Evolutionary conservation across 495 filamentous ascomycete species (phyloP), one percentile per base, ranked within the genome.

Genomic region (Penicillium angulare): DNA sequence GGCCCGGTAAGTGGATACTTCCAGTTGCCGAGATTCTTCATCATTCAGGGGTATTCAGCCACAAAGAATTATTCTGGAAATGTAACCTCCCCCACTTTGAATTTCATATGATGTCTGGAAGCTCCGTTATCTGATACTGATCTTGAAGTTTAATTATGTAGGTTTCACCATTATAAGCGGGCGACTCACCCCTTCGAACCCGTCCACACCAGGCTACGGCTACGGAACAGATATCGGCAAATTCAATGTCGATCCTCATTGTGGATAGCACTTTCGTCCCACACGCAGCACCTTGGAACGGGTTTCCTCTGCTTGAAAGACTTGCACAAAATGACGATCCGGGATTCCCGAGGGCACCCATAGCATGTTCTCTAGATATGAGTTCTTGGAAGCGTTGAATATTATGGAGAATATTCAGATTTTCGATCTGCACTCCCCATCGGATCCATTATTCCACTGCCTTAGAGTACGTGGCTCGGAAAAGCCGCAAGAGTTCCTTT

Each of bases 271-370:
- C 20, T 41, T 9, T n/a, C 12, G 16, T 29, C 26, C 6, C 34
- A 18, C 34, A 36, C 16, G 13, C 34, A 20, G 16, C 6, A 20
- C 17, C 7, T 20, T 7, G 9, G 20, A 18, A 36, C 15, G 16
- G 34, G n/a, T n/a, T n/a, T n/a, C n/a, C 27, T 31, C 8, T 31
- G 8, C 27, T 6, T 31, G 27, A 31, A 31, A 31, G 8, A 7
- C 27, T 31, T 31, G 27, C 13, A 31, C 27, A 36, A n/a, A 23
- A 5, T 40, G 49, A 41, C 49, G 44, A 56, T 56, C 49, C 49
- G 49, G 54, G 22, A 41, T 45, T 57, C 43, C 51, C 51, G 45
- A 54, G 45, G n/a, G n/a, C n/a, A n/a, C n/a, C n/a, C n/a, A n/a
- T n/a, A n/a, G n/a, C n/a, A n/a, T n/a, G n/a, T n/a, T n/a, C n/a